Base-by-base conservation (phyloP, 495 filamentous ascomycete genomes). In the Aspergillus nanangensis region DNA sequence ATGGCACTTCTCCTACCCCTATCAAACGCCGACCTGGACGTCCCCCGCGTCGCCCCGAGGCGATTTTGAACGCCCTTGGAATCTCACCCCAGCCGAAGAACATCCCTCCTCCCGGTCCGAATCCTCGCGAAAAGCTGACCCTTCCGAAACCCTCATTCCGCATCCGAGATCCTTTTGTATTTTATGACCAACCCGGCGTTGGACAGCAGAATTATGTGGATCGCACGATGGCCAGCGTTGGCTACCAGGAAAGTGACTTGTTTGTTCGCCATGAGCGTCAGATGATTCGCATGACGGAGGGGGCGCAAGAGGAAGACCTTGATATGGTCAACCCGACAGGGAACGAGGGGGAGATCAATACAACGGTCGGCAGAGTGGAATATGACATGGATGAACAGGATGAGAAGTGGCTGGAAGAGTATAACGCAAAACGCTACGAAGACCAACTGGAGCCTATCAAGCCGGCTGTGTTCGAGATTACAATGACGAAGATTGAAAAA, bases 371-470 rank as follows among this genome's bases (percentile, higher is more conserved):
- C 31, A 80, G 88, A 24, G 93, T 96, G 32, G 93, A 99, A 55
- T 99, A 99, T 56, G 93, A 99, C 55, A 97, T 99, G 93, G 93
- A 99, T 58, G 93, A 97, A 65, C 93, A 99, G 59, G 93, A 99
- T 61, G 90, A 94, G 43, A 87, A 90, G 67, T 97, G 94, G 93
- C 72, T 99, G 19, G 86, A 94, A 45, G 79, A 79, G 33, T 80
- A 88, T 52, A 99, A 99, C 57, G 66, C 69, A 5, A 81, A 85
- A 47, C 79, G 94, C 27, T 84, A 83, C 56, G 70, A 74, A 3
- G 75, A 84, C 46, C 80, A 84, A 27, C 77, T 87, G 17, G 87
- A 91, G 37, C 72, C 84, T 0, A 93, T 99, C 51, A 90, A 89
- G 32, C 86, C 90, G 15, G 90, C 94, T 38, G 77, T 96, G 37